Evolutionary conservation across 352 stramenopile genomes (phyloP), one percentile per base, ranked within the genome.

Genomic region (Phytophthora podocarpi): DNA sequence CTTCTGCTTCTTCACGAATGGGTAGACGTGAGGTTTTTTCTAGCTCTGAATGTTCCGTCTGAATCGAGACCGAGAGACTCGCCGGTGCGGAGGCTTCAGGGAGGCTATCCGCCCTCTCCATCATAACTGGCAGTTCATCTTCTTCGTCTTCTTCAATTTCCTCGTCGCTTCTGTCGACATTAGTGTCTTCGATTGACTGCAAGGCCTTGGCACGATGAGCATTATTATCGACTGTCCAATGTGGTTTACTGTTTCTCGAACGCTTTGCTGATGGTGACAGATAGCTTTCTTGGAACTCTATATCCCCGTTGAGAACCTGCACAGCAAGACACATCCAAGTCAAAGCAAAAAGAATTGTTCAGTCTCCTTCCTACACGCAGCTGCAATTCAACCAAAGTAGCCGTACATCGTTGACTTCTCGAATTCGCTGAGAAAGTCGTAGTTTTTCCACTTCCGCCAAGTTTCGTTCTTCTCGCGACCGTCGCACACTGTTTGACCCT

Each of bases 371-470:
- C n/a, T n/a, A n/a, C n/a, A n/a, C n/a, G n/a, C n/a, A n/a, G n/a
- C n/a, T n/a, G n/a, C n/a, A n/a, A n/a, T n/a, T n/a, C n/a, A n/a
- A n/a, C n/a, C 18, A 43, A 16, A 36, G 16, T 50, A 12, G 12
- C 23, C 9, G 23, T 34, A 90, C 80, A 55, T 79, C 79, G 46
- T 92, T 89, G 26, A 90, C 74, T 70, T 92, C 77, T 2, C 76
- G 80, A 20, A 92, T 74, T 26, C 75, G 74, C 45, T 90, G 82
- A 3, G 82, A 86, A 37, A 90, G 66, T 4, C 67, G 62, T 3
- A 89, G 67, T 42, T 87, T 90, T 52, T 90, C 80, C 18, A 89
- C 62, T 66, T 89, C 77, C 3, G 64, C 79, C 16, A 75, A 51
- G 37, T 90, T 90, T 23, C 62, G 76, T 41, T 90, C 67, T 5